These are phyloP conservation scores for Pseudozyma tsukubaensis DNA, from an alignment of 1,284 basidiomycete genomes.

Conservation along the genomic window DNA sequence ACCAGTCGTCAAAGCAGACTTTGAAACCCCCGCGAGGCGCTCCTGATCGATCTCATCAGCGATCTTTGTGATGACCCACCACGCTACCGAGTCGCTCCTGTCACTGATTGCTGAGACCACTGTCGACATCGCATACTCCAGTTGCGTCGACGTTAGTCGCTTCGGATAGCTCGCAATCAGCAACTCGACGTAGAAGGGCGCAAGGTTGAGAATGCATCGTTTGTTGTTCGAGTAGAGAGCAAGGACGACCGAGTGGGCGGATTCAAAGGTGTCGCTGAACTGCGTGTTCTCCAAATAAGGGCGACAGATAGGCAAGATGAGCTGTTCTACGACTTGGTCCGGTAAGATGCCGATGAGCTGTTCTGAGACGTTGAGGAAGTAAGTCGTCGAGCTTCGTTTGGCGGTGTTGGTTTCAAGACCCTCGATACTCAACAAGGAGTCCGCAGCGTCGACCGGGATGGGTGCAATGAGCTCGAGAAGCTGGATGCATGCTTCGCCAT, in stretches of 20 bases:
- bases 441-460: constrained; percentile 8
- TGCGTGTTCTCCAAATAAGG: constrained; percentile 58
- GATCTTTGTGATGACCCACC: constrained; percentile 59
- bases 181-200: constrained; percentile 63
- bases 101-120: constrained; percentile 60
- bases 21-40: constrained; percentile 3
- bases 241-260: constrained; percentile 64
- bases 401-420: constrained; percentile 28
- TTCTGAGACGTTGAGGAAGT: constrained; percentile 63
- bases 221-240: constrained; percentile 56
- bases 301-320: constrained; percentile 54
- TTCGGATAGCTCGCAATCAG: constrained; percentile 50
- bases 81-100: constrained; percentile 59
- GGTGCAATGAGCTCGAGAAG: constrained; percentile 44
- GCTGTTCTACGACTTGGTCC: constrained; percentile 56
- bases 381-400: constrained; percentile 47
- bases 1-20: too few relatives aligned
- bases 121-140: constrained; percentile 58
- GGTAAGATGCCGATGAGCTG: constrained; percentile 60
- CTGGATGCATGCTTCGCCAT: constrained; percentile 55
- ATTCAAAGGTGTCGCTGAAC: constrained; percentile 64
- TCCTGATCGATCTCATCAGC: constrained; percentile 46
- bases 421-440: not conserved
- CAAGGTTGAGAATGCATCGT: constrained; percentile 47
- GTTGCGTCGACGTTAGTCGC: constrained; percentile 49